Base-by-base conservation (phyloP, 169 alveolate species). In the Plasmodium malariae region DNA sequence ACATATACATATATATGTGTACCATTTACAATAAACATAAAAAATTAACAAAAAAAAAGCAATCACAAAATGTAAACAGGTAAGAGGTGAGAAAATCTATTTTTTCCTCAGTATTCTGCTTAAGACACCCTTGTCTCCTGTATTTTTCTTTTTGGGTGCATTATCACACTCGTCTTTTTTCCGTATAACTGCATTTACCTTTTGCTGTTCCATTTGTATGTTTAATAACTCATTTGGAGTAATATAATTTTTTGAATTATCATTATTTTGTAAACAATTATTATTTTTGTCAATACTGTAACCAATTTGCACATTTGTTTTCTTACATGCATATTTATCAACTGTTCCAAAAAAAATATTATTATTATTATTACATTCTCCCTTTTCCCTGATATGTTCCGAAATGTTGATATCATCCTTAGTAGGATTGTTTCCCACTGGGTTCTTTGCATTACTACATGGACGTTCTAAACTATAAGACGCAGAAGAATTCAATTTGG, bases 21-120 rank as follows among this genome's bases (percentile, higher is more conserved):
- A 19, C 60, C 24, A 37, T 40, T 40, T 40, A n/a, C 17, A 36
- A 11, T 37, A 24, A 32, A 43, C 40, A 14, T 26, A 34, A 6
- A 3, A 24, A 76, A 62, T 17, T 14, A 49, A 55, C 36, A 9
- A 28, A 43, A n/a, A 40, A 60, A 36, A 19, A 1, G 11, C 17
- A 70, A 26, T 1, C 19, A 34, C 2, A n/a, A 48, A 1, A 12
- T 12, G 48, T 17, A 28, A 34, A 26, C 0, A 19, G 85, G 34
- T 26, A 0, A 32, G 4, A 1, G 36, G n/a, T n/a, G n/a, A n/a
- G 4, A 74, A 37, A 49, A 43, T 12, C 19, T 83, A 85, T 11
- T 63, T 86, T 51, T 49, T 86, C 19, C 92, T 49, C 32, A 86
- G 30, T 63, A 86, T 43, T 62, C 92, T 69, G 21, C 92, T 86